phyloP scores from a whole-genome alignment of 805 yeast genomes.

The Blastobotrys attinorum region DNA sequence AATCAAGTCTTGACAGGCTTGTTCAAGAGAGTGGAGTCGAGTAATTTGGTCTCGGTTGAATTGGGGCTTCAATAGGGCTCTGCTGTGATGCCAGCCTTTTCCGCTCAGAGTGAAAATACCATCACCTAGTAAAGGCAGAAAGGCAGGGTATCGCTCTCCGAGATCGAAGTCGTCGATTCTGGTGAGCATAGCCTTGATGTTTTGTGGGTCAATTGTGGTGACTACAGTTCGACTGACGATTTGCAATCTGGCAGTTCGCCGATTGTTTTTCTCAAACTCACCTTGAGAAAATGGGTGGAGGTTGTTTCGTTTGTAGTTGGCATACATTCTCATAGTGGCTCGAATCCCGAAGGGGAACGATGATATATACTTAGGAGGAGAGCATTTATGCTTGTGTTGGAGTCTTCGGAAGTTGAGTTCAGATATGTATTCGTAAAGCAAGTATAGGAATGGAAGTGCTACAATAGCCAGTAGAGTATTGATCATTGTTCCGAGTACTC shows the following conservation, averaged over 20 bases:
- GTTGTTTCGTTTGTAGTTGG: neutral
- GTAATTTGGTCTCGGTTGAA: slow-evolving; percentile 27
- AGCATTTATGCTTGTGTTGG: neutral
- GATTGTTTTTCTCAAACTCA: neutral
- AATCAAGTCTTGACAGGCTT: slow-evolving; percentile 18
- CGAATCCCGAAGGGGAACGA: slow-evolving; percentile 1
- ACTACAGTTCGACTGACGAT: neutral
- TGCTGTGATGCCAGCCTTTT: slow-evolving; percentile 30
- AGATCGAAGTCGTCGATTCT: slow-evolving; percentile 24
- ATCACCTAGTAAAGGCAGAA: slow-evolving; percentile 25
- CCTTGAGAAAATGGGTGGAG: neutral
- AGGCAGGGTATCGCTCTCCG: slow-evolving; percentile 21
- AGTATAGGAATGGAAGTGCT: neutral
- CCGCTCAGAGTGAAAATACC: slow-evolving; percentile 32
- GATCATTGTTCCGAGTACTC: neutral
- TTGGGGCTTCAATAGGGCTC: slow-evolving; percentile 31
- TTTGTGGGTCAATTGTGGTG: slow-evolving; percentile 21
- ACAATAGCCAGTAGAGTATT: neutral
- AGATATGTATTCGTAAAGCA: neutral
- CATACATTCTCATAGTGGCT: neutral
- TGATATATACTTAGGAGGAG: neutral
- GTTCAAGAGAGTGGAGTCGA: slow-evolving; percentile 19
- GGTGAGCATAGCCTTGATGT: slow-evolving; percentile 24
- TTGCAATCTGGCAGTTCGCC: neutral
- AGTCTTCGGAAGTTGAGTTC: neutral